Conservation (phyloP, 768 basidiomycete genomes). For the Tephrocybe sp. region DNA sequence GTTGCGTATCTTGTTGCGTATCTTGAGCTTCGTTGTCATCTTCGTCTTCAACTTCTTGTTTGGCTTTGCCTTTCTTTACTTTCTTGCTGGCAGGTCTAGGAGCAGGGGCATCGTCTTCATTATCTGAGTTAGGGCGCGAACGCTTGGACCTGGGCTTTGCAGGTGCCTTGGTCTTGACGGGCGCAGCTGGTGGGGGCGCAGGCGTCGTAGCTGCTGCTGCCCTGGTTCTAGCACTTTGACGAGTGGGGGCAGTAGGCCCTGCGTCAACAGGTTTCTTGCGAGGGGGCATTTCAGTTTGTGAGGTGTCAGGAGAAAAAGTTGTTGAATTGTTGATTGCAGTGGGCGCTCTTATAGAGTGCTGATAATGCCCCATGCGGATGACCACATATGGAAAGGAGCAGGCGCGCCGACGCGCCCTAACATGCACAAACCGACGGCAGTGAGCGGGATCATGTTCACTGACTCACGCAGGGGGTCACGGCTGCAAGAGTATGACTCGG, state of each 20-base stretch:
- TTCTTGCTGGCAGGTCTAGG: conserved; percentile 31
- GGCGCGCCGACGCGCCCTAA: conserved; percentile 7
- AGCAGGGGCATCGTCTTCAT: conserved; percentile 26
- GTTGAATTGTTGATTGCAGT: conserved; percentile 13
- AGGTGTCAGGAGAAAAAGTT: conserved; percentile 8
- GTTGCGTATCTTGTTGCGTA: conserved; percentile 17
- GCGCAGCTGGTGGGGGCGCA: conserved; percentile 16
- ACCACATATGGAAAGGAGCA: conserved; percentile 1
- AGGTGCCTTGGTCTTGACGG: conserved; percentile 21
- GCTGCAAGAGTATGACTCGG: too few species aligned
- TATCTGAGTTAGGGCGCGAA: conserved; percentile 25
- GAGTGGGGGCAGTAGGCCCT: conserved; percentile 29
- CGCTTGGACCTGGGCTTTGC: conserved; percentile 31
- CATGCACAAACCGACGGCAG: conserved; percentile 7
- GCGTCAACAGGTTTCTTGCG: conserved; percentile 41
- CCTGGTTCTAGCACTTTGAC: conserved; percentile 38
- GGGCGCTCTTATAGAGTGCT: conserved; percentile 9
- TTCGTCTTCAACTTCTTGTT: conserved; percentile 14
- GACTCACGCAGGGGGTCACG: conserved; percentile 5
- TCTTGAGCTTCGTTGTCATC: conserved; percentile 20
- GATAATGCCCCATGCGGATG: conserved; percentile 17
- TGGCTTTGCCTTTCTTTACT: conserved; percentile 26
- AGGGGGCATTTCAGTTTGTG: conserved; percentile 38
- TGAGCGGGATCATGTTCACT: conserved; percentile 1
- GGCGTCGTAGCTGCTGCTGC: conserved; percentile 18